Percentiles rank a stretch among this genome's conserved stretches.
phyloP scores from a whole-genome alignment of 768 basidiomycete species.

The Daedaleopsis sinensis region DNA sequence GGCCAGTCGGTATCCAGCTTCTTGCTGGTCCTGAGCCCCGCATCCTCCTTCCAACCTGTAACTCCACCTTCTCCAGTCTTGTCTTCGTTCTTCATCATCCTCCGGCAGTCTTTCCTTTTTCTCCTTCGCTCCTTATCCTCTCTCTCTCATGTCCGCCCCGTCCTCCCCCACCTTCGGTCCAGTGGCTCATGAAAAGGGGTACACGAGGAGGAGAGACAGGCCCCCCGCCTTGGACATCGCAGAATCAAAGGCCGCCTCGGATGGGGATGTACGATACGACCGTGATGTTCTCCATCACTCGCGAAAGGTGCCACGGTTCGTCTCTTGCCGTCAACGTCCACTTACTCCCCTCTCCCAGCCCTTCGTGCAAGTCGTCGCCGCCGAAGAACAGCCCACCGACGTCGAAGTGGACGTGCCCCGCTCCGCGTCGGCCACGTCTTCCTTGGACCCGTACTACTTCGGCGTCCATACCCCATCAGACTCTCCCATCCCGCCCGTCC shows the following conservation, averaged over 20 bases:
- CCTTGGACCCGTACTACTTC: constrained; percentile 90
- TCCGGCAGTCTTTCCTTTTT: constrained; percentile 36
- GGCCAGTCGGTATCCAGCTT: constrained; percentile 27
- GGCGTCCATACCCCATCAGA: constrained; percentile 69
- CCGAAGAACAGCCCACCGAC: constrained; percentile 42
- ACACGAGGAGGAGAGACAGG: constrained; percentile 50
- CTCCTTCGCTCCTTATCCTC: constrained; percentile 40
- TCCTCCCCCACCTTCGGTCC: constrained; percentile 42
- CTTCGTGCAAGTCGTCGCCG: constrained; percentile 49
- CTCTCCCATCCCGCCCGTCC: constrained; percentile 57
- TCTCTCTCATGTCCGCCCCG: constrained; percentile 44
- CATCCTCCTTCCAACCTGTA: constrained; percentile 1
- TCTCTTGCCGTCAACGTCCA: constrained; percentile 15
- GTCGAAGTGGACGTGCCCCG: constrained; percentile 56
- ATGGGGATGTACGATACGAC: constrained; percentile 44
- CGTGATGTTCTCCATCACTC: constrained; percentile 35
- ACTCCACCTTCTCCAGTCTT: constrained; percentile 12
- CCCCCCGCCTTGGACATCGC: constrained; percentile 55
- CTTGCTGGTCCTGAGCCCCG: constrained; percentile 12
- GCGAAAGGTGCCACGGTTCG: constrained; percentile 37
- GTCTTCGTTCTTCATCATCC: constrained; percentile 20
- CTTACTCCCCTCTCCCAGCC: constrained; percentile 37
- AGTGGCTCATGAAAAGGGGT: constrained; percentile 41
- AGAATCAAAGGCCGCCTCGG: constrained; percentile 40
- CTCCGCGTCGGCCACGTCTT: constrained; percentile 75